phyloP scores from a whole-genome alignment of 108 stramenopile species.

The Nitzschia sp. region DNA sequence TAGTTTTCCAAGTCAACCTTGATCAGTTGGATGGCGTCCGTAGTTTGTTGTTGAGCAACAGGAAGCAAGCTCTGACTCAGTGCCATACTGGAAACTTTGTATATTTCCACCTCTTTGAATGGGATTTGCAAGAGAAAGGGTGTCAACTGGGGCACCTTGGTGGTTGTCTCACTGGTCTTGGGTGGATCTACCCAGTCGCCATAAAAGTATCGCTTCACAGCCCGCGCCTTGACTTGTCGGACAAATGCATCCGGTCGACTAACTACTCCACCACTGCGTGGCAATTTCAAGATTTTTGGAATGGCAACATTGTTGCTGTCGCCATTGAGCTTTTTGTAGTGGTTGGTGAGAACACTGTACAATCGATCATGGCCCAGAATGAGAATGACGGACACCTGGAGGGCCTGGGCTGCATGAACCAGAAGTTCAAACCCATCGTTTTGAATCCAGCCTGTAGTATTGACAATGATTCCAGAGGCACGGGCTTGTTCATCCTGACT shows the following conservation, averaged over 20 bases:
- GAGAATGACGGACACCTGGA: conserved; percentile 73
- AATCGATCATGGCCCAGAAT: conserved; percentile 87
- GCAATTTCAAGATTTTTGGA: conserved; percentile 83
- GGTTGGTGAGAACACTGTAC: conserved; percentile 75
- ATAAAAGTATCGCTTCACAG: conserved; percentile 82
- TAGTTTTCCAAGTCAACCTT: conserved; percentile 44
- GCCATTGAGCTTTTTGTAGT: conserved; percentile 49
- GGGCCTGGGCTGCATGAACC: conserved; percentile 63
- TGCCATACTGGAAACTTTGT: conserved; percentile 67
- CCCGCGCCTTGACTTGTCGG: conserved; percentile 53
- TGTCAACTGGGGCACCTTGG: conserved; percentile 64
- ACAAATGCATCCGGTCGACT: conserved; percentile 65
- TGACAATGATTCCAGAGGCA: conserved; percentile 77
- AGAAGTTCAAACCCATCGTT: conserved; percentile 63
- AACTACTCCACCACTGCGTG: conserved; percentile 79
- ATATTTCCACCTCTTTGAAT: conserved; percentile 57
- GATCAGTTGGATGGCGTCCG: conserved; percentile 71
- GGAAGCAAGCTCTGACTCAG: conserved; percentile 75
- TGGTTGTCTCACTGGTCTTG: conserved; percentile 5
- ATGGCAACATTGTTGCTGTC: neutral
- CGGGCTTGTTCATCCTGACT: conserved; percentile 59
- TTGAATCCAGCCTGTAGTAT: conserved; percentile 80
- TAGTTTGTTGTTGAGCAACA: conserved; percentile 76
- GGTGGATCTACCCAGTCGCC: conserved; percentile 47
- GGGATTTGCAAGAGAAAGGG: conserved; percentile 68